phyloP scores from a whole-genome alignment of 257 asterid species.

The Ajuga chamaepitys region DNA sequence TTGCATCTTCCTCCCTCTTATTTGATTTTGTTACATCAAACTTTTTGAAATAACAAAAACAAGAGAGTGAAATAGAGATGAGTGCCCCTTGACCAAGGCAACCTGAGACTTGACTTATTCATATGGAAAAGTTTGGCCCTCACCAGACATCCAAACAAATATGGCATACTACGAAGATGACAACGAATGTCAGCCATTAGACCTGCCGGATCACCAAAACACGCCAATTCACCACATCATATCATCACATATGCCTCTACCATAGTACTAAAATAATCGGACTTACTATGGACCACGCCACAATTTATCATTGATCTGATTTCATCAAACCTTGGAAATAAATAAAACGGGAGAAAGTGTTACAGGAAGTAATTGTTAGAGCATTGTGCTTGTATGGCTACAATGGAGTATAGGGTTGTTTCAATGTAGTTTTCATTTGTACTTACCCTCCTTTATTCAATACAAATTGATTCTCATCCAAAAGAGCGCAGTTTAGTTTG shows the following conservation, averaged over 20 bases:
- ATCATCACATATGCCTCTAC: neutral
- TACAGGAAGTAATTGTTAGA: no score
- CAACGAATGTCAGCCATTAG: neutral
- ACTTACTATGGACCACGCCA: no score
- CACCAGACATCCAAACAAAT: neutral
- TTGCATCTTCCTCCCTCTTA: neutral
- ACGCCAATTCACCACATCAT: neutral
- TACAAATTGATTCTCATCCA: no score
- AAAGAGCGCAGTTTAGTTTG: neutral
- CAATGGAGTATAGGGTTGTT: no score
- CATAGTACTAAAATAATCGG: neutral
- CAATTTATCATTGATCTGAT: no score
- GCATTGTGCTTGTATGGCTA: no score
- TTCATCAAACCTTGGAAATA: no score
- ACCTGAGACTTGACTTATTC: neutral
- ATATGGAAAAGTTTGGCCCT: neutral
- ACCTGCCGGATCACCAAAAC: neutral
- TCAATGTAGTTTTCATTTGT: no score
- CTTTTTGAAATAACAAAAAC: no score
- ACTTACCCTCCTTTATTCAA: no score
- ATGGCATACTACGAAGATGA: neutral
- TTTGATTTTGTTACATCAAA: neutral
- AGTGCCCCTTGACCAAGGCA: neutral
- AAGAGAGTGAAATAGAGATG: neutral
- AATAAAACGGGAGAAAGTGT: no score